phyloP scores from a whole-genome alignment of 116 monocot genomes.

The Zostera marina region DNA sequence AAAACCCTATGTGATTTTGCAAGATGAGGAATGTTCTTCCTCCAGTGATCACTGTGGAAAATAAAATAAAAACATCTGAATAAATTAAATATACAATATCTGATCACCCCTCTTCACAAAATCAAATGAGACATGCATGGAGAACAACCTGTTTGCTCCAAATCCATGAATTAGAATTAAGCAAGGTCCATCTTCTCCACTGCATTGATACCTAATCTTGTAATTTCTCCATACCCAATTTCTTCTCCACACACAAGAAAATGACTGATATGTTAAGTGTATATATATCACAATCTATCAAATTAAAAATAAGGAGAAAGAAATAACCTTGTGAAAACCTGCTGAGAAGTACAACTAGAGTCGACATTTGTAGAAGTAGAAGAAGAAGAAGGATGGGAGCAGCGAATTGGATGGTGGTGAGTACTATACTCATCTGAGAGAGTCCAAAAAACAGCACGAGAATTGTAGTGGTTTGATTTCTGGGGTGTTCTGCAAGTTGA shows the following conservation, averaged over 20 bases:
- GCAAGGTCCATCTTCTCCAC: slow-evolving; percentile 65
- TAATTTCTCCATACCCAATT: slow-evolving; percentile 74
- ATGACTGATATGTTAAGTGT: background rate
- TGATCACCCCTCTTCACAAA: background rate
- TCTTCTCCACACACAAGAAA: slow-evolving; percentile 1
- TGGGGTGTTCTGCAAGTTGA: too few relatives aligned
- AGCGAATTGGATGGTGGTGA: too few relatives aligned
- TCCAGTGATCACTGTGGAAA: slow-evolving; percentile 96
- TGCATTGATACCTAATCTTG: slow-evolving; percentile 64
- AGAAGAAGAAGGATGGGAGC: too few relatives aligned
- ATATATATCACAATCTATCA: background rate
- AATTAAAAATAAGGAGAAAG: too few relatives aligned
- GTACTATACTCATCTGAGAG: too few relatives aligned
- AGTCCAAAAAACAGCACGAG: too few relatives aligned
- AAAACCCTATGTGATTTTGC: slow-evolving; percentile 56
- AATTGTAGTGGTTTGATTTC: too few relatives aligned
- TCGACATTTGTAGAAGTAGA: too few relatives aligned
- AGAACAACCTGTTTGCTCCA: slow-evolving; percentile 89
- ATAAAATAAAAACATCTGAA: background rate
- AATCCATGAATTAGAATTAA: slow-evolving; percentile 92
- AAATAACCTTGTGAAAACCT: too few relatives aligned
- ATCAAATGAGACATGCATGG: slow-evolving; percentile 15
- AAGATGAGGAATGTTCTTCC: slow-evolving; percentile 71
- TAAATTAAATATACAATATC: background rate
- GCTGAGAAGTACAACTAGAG: too few relatives aligned